Percentiles rank a stretch among this genome's conserved stretches.
phyloP scores from a whole-genome alignment of 2,329 filamentous ascomycete genomes.

The Lasiodiplodia gonubiensis region DNA sequence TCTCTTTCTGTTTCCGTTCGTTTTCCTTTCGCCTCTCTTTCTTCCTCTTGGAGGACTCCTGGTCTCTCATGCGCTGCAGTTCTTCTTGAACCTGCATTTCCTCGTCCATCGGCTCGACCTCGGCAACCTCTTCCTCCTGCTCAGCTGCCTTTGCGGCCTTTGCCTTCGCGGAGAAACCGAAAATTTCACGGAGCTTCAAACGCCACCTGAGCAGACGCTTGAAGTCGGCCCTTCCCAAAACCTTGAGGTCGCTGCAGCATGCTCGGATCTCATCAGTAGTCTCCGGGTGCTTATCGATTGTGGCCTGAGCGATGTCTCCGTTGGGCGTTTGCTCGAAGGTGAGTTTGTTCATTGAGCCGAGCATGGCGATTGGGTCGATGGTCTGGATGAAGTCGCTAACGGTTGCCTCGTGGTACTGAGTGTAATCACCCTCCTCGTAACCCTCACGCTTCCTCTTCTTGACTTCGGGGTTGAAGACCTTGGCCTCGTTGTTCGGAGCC shows the following conservation, averaged over 20 bases:
- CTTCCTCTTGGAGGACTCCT: slow-evolving; percentile 76
- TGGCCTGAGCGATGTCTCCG: slow-evolving; percentile 81
- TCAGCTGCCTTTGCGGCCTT: slow-evolving; percentile 54
- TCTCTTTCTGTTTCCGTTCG: slow-evolving; percentile 91
- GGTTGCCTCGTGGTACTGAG: slow-evolving; percentile 84
- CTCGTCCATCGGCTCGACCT: slow-evolving; percentile 91
- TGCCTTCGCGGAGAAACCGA: slow-evolving; percentile 83
- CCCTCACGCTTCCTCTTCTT: slow-evolving; percentile 98
- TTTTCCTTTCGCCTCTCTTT: slow-evolving; percentile 87
- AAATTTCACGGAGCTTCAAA: slow-evolving; percentile 84
- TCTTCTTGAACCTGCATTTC: slow-evolving; percentile 90
- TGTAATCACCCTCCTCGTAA: slow-evolving; percentile 96
- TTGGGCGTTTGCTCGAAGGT: slow-evolving; percentile 81
- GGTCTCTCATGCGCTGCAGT: slow-evolving; percentile 80
- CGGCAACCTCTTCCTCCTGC: slow-evolving; percentile 74
- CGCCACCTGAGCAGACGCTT: slow-evolving; percentile 89
- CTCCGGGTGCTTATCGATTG: slow-evolving; percentile 82
- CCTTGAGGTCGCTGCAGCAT: slow-evolving; percentile 83
- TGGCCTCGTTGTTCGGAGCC: slow-evolving; percentile 93
- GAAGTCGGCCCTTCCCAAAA: slow-evolving; percentile 93
- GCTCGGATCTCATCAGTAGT: slow-evolving; percentile 81
- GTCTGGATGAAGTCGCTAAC: slow-evolving; percentile 96
- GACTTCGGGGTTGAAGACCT: slow-evolving; percentile 95
- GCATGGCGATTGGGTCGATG: slow-evolving; percentile 87
- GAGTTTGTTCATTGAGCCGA: slow-evolving; percentile 83